Evolutionary conservation across 805 yeast species (phyloP).

Genomic region (Yamadazyma endophytica): DNA sequence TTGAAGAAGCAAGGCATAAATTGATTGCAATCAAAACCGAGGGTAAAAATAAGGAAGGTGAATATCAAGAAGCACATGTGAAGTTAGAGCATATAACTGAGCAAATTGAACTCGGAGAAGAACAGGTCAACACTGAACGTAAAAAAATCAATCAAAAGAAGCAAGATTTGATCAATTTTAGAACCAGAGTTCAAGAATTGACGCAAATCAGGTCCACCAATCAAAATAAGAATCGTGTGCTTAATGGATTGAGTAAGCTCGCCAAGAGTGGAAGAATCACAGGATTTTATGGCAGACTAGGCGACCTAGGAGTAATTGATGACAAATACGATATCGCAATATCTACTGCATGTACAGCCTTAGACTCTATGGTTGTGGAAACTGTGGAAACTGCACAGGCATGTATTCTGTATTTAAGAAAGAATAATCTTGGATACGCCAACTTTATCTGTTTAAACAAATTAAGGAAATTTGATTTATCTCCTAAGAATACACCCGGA

Average conservation of each 20-base stretch:
- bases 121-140: constrained; percentile 49
- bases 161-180: constrained; percentile 43
- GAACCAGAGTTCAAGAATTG: constrained; percentile 69
- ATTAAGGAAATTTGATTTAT: constrained; percentile 57
- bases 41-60: constrained; percentile 48
- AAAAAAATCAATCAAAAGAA: constrained; percentile 51
- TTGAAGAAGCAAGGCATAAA: constrained; percentile 40
- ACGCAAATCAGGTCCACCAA: constrained; percentile 49
- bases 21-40: constrained; percentile 43
- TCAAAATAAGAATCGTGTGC: constrained; percentile 70
- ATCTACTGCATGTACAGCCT: constrained; percentile 88
- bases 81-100: constrained; percentile 47
- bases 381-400: constrained; percentile 56
- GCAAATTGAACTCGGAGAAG: constrained; percentile 57
- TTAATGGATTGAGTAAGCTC: constrained; percentile 62
- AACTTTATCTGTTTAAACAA: constrained; percentile 78
- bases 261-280: constrained; percentile 75
- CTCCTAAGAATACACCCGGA: constrained; percentile 63
- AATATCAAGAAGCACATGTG: constrained; percentile 39
- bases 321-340: constrained; percentile 87
- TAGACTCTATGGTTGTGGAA: constrained; percentile 93
- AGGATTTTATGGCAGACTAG: constrained; percentile 88
- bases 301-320: constrained; percentile 89
- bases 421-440: constrained; percentile 83
- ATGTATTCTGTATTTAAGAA: constrained; percentile 75